These are phyloP conservation scores for Chrysochromulina tobinii DNA, from an alignment of 78 protist genomes.

Conservation along the genomic window DNA sequence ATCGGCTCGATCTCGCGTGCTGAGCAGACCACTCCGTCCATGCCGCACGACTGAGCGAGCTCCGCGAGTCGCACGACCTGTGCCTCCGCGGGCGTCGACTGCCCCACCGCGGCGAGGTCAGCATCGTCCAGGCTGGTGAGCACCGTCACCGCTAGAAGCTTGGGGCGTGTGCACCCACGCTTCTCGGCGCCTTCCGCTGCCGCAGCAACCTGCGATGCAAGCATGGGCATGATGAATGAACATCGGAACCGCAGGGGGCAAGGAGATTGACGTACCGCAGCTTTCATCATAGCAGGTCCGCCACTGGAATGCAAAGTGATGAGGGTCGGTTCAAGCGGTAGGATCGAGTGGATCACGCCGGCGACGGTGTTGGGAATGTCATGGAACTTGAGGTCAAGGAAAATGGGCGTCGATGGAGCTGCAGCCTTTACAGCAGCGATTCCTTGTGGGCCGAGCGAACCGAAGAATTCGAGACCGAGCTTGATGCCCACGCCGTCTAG, in stretches of 20 bases:
- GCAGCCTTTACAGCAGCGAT: neutral
- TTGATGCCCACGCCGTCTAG: neutral
- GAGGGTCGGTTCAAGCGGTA: neutral
- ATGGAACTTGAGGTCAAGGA: constrained; percentile 27
- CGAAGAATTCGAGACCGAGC: constrained; percentile 19
- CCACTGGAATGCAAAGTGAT: neutral
- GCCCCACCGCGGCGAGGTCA: neutral
- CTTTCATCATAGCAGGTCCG: neutral
- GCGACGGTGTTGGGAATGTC: constrained; percentile 32
- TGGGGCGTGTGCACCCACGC: neutral
- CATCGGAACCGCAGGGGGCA: no score
- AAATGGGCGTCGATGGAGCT: neutral
- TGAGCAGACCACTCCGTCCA: constrained; percentile 27
- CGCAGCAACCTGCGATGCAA: neutral
- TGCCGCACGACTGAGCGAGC: neutral
- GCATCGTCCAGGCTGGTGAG: constrained; percentile 3
- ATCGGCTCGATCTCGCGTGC: neutral
- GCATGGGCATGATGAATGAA: no score
- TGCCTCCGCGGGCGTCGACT: neutral
- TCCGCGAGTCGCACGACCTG: constrained; percentile 13
- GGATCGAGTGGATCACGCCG: neutral
- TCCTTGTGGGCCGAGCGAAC: neutral
- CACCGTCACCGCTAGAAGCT: neutral
- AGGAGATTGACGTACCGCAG: neutral
- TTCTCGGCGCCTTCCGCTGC: neutral